Evolutionary conservation across 495 filamentous ascomycete species (phyloP).

Genomic region (Wilcoxina mikolae): DNA sequence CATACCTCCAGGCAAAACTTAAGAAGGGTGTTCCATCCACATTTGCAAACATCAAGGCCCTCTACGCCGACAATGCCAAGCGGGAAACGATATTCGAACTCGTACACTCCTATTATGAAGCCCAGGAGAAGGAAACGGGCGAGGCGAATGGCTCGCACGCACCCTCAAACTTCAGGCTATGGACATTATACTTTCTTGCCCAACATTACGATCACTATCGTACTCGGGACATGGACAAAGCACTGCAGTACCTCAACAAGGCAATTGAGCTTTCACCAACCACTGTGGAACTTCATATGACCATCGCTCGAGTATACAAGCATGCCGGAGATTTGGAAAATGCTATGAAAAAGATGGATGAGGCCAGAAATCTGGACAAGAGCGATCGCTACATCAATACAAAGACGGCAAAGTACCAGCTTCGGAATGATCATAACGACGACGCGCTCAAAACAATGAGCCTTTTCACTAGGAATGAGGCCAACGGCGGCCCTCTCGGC

Average conservation of each 20-base stretch:
- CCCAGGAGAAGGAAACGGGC: constrained; percentile 35
- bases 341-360: constrained; percentile 77
- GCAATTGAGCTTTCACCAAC: constrained; percentile 61
- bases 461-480: constrained; percentile 85
- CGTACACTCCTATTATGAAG: constrained; percentile 59
- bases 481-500: constrained; percentile 68
- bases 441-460: constrained; percentile 76
- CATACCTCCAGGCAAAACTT: constrained; percentile 73
- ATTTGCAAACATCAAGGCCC: constrained; percentile 86
- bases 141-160: constrained; percentile 38
- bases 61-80: constrained; percentile 67
- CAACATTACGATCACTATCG: constrained; percentile 93
- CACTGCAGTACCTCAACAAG: constrained; percentile 67
- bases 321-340: constrained; percentile 67
- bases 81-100: constrained; percentile 56
- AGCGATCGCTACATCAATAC: constrained; percentile 96
- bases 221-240: constrained; percentile 68
- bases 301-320: constrained; percentile 87
- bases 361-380: constrained; percentile 67
- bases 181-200: constrained; percentile 78
- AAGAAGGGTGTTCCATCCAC: constrained; percentile 92
- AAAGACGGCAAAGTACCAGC: constrained; percentile 92
- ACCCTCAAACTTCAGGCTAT: constrained; percentile 51
- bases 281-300: constrained; percentile 86
- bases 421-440: constrained; percentile 82